Base-by-base conservation (phyloP, 2,329 filamentous ascomycete genomes). In the Apiospora sp. region DNA sequence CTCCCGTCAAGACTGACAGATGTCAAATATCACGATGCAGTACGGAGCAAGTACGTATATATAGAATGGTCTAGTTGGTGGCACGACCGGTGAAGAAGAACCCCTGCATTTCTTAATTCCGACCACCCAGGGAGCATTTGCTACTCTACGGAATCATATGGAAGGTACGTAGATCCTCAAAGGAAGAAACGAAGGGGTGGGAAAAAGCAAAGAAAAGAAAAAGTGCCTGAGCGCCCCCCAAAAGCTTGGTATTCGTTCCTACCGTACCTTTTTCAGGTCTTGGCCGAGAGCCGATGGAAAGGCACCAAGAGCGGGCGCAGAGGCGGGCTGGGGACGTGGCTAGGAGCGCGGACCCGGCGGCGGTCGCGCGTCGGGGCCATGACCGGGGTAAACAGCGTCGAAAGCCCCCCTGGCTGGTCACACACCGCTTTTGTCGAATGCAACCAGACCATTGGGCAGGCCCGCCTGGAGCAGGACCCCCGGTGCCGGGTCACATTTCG, bases 391-490 rank as follows among this genome's bases (percentile, higher is more conserved):
- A 37, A 64, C 19, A 64, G 58, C 34, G 34, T 64, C 22, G 22
- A 19, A 41, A 13, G 10, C 37, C 37, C 19, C 58, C 58, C 58
- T 64, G 58, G 34, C 58, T n/a, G 30, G 34, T 64, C 58, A 64
- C 58, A 64, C 58, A 64, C 58, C 58, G 58, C 58, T 64, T 37
- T 64, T 64, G 58, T 64, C 22, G 22, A 64, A 64, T 64, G 58
- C 10, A 41, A 64, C 30, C 58, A 37, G 58, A 12, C 22, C 34
- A 64, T 64, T 64, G 58, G 24, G 51, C 51, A 24, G 13, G 24
- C 27, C 54, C 27, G 27, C 54, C 54, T 5, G 24, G 51, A 37
- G 51, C 51, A 37, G 16, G 16, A 22, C 4, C 48, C 48, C 48
- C n/a, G 22, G 48, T 49, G 48, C 48, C 48, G 48, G 48, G 48